A percentile compares a stretch with the other conserved stretches of the same genome.
These are phyloP conservation scores for Phalaenopsis hybrid DNA, from an alignment of 116 monocot genomes.

Conservation along the genomic window DNA sequence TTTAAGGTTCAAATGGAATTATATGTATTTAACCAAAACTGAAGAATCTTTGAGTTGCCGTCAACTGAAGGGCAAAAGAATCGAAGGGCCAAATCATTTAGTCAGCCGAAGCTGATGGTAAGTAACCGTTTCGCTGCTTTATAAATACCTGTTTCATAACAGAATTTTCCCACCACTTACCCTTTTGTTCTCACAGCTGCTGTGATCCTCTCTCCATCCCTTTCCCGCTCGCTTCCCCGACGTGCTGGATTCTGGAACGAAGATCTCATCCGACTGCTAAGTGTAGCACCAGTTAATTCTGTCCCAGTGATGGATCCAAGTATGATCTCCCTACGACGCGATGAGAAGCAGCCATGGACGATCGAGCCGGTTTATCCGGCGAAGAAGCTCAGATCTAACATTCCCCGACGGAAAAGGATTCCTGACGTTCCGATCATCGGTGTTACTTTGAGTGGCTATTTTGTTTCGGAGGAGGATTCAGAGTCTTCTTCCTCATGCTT, in stretches of 20 bases:
- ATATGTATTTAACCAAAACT: not conserved
- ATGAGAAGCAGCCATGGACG: slow-evolving; percentile 13
- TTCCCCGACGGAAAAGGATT: slow-evolving; percentile 48
- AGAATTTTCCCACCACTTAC: not conserved
- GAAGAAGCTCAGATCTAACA: slow-evolving; percentile 40
- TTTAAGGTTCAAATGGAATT: not conserved
- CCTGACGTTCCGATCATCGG: slow-evolving; percentile 21
- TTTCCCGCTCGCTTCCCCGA: not conserved
- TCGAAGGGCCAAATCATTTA: not conserved
- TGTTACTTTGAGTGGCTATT: not conserved
- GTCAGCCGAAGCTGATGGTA: not conserved
- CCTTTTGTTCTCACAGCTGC: not conserved
- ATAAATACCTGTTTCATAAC: not conserved
- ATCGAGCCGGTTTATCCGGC: not conserved
- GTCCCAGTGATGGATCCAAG: not conserved
- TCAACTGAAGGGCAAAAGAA: not conserved
- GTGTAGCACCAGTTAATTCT: not conserved
- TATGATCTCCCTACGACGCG: slow-evolving; percentile 3
- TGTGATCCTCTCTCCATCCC: not conserved
- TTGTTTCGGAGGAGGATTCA: slow-evolving; percentile 14
- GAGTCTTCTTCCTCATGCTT: slow-evolving; percentile 57
- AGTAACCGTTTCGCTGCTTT: slow-evolving; percentile 1
- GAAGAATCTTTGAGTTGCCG: not conserved
- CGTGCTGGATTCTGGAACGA: not conserved
- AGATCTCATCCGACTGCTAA: not conserved